phyloP scores from a whole-genome alignment of 345 rosid species.

The Psidium guajava region DNA sequence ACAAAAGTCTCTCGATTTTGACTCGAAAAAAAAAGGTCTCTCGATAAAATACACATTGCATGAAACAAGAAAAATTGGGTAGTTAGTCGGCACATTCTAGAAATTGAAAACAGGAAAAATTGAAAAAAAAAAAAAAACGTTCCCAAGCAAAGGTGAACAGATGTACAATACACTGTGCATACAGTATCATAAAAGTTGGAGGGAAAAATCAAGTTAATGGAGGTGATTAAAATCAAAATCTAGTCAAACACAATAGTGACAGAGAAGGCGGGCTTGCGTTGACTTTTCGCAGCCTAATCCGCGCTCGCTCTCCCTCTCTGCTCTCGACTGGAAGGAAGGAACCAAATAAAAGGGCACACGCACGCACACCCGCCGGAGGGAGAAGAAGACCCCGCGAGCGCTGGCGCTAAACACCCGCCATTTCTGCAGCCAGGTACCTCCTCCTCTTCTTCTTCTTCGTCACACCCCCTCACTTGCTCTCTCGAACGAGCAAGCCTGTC shows the following conservation, averaged over 20 bases:
- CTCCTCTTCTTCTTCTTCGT: background rate
- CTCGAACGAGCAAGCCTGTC: background rate
- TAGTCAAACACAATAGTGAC: background rate
- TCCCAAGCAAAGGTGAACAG: background rate
- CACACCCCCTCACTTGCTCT: background rate
- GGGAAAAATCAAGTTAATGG: background rate
- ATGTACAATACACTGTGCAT: background rate
- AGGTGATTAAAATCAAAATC: background rate
- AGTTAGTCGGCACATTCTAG: rapidly evolving
- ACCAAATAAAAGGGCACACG: background rate
- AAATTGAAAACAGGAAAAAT: background rate
- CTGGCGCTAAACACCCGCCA: background rate
- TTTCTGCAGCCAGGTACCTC: background rate
- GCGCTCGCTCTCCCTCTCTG: background rate
- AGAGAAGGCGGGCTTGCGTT: background rate
- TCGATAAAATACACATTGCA: background rate
- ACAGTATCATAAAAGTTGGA: background rate
- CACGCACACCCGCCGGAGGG: background rate
- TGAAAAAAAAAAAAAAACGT: background rate
- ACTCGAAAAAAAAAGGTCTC: too few relatives aligned
- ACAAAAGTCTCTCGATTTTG: too few relatives aligned
- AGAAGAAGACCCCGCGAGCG: background rate
- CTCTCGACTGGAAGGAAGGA: background rate
- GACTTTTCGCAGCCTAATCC: background rate
- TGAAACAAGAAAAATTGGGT: too few relatives aligned